Evolutionary conservation across 164 flowering plant genomes (phyloP), one percentile per base, ranked within the genome.

Genomic region (Dillenia suffruticosa): DNA sequence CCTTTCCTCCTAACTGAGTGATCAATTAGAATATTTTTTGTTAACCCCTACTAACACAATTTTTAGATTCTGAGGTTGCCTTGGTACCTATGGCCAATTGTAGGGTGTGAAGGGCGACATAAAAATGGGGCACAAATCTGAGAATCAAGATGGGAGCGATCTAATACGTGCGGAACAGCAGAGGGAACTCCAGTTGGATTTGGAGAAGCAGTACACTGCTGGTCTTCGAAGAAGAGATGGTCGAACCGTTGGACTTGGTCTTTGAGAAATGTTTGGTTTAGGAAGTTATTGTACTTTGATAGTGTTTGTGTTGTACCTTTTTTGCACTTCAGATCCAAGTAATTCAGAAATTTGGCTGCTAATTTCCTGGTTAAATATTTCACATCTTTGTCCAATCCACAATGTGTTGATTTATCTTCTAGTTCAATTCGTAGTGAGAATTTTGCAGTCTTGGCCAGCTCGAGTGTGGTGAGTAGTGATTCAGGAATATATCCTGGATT

Each of bases 51-150:
- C 97, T 93, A 75, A 90, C 96, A 86, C 87, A 46, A 32, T 54
- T 87, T 89, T 83, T 77, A 86, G 96, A 90, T 91, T 87, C 98
- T 93, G 95, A 90, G 94, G 81, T 85, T 93, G 92, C 92, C 72
- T 85, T 86, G 95, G 94, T 84, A 69, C 87, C 73, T 85, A 84
- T 89, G 90, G 92, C 96, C 79, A 83, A 80, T 87, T 93, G 97
- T 87, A 93, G 98, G 98, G 98, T 78, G 97, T 87, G 78, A 90
- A 93, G 71, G 96, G 96, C 64, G 85, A 86, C 0, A 12, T 57
- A 49, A 86, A 82, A 55, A 69, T 65, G 64, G 96, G 84, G 70
- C 58, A 65, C 48, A 76, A 72, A 53, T 62, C 77, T 43, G 65
- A 67, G 49, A 70, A 50, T 61, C 65, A 72, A 65, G 84, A 68